Conservation (phyloP, 371 early-diverging fungal genomes). For the Capillidium heterosporum region DNA sequence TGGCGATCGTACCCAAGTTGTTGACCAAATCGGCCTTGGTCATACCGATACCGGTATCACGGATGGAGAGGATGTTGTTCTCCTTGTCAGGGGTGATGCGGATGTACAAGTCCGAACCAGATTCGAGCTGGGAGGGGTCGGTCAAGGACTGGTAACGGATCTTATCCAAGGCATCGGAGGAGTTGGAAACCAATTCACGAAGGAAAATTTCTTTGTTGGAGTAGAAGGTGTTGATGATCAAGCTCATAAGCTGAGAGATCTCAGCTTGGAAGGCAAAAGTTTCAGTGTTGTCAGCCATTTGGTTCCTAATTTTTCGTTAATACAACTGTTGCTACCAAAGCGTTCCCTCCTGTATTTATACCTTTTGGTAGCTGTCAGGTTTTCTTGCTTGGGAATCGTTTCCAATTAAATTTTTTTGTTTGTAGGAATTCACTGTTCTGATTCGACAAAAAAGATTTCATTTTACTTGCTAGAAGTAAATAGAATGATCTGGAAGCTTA, state of each 20-base stretch:
- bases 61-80: conserved; percentile 48
- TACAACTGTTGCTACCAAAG: no score
- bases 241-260: conserved; percentile 83
- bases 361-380: no score
- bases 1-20: conserved; percentile 93
- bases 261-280: conserved; percentile 79
- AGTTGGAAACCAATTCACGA: conserved; percentile 89
- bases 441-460: no score
- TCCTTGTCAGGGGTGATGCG: conserved; percentile 63
- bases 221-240: conserved; percentile 81
- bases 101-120: conserved; percentile 61
- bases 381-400: no score
- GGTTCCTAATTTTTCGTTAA: no score
- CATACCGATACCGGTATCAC: conserved; percentile 91
- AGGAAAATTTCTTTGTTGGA: conserved; percentile 90
- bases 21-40: conserved; percentile 90
- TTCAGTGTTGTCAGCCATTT: no score
- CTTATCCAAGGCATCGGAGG: conserved; percentile 93
- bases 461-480: no score
- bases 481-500: no score
- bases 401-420: no score
- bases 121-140: conserved; percentile 58
- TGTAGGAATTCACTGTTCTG: no score
- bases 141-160: conserved; percentile 68
- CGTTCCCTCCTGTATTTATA: no score